A percentile compares a stretch with the other conserved stretches of the same genome.
These are phyloP conservation scores for Salix koriyanagi DNA, from an alignment of 345 rosid species.

Conservation along the genomic window DNA sequence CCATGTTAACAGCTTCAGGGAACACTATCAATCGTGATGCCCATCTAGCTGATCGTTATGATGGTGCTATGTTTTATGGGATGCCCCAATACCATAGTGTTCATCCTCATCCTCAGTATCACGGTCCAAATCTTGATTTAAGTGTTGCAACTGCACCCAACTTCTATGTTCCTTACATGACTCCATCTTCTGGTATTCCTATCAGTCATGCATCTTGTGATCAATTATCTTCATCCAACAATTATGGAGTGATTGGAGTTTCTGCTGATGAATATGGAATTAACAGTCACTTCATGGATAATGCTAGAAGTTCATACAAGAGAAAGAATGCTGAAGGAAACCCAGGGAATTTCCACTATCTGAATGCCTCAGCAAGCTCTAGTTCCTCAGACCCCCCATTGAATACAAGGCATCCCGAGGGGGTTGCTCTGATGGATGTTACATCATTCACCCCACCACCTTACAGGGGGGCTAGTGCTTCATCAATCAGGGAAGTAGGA, in stretches of 20 bases:
- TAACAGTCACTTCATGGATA: conserved; percentile 45
- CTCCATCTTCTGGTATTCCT: conserved; percentile 32
- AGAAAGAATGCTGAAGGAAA: conserved; percentile 58
- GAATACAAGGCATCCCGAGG: conserved; percentile 49
- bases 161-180: conserved; percentile 42
- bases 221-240: conserved; percentile 43
- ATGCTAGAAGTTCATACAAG: conserved; percentile 53
- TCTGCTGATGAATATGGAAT: conserved; percentile 52
- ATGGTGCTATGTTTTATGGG: conserved; percentile 40
- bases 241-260: conserved; percentile 43
- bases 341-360: conserved; percentile 45
- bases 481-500: conserved; percentile 42
- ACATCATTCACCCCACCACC: conserved; percentile 39
- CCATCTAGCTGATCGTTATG: conserved; percentile 44
- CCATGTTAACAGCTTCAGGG: conserved; percentile 34
- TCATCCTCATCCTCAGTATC: conserved; percentile 42
- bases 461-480: conserved; percentile 37
- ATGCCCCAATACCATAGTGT: conserved; percentile 45
- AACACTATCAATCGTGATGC: conserved; percentile 36
- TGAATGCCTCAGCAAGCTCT: conserved; percentile 45
- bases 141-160: conserved; percentile 45
- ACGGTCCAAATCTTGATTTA: conserved; percentile 45
- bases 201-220: conserved; percentile 43
- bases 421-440: conserved; percentile 33
- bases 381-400: conserved; percentile 37